These are phyloP conservation scores for Saccharomyces eubayanus DNA, from an alignment of 805 yeast genomes.

Conservation along the genomic window DNA sequence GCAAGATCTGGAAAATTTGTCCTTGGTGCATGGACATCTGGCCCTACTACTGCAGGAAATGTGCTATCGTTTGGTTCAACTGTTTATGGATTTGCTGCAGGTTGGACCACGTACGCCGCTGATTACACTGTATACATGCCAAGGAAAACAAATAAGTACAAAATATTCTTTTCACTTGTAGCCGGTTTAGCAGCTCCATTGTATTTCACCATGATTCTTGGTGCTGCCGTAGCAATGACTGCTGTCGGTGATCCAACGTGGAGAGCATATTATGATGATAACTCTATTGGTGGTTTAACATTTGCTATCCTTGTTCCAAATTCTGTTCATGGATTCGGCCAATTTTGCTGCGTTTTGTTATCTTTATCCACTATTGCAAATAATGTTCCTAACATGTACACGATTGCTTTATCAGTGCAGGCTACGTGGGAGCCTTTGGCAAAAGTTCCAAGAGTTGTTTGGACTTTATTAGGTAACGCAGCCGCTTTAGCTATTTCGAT, in stretches of 20 bases:
- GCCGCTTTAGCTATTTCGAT: constrained; percentile 77
- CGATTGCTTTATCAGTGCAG: constrained; percentile 79
- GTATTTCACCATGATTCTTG: constrained; percentile 63
- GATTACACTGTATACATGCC: constrained; percentile 89
- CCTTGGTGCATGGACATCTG: constrained; percentile 42
- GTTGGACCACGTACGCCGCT: constrained; percentile 92
- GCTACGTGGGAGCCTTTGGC: constrained; percentile 67
- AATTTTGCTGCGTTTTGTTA: constrained; percentile 75
- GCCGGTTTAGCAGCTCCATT: constrained; percentile 60
- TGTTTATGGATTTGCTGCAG: constrained; percentile 81
- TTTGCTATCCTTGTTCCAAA: constrained; percentile 68
- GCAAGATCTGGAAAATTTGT: constrained; percentile 56
- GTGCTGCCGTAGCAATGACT: constrained; percentile 80
- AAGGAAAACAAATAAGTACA: constrained; percentile 46
- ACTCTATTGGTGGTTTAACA: constrained; percentile 73
- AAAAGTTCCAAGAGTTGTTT: constrained; percentile 68
- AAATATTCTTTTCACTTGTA: constrained; percentile 55
- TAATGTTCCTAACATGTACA: constrained; percentile 89
- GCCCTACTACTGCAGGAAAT: constrained; percentile 61
- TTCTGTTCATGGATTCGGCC: constrained; percentile 79
- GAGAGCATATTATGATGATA: constrained; percentile 40
- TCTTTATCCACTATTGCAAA: constrained; percentile 83
- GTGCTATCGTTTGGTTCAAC: constrained; percentile 78
- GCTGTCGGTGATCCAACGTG: constrained; percentile 39
- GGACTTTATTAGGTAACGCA: constrained; percentile 72